Conservation (phyloP, 768 basidiomycete genomes). For the Lentinula detonsa region DNA sequence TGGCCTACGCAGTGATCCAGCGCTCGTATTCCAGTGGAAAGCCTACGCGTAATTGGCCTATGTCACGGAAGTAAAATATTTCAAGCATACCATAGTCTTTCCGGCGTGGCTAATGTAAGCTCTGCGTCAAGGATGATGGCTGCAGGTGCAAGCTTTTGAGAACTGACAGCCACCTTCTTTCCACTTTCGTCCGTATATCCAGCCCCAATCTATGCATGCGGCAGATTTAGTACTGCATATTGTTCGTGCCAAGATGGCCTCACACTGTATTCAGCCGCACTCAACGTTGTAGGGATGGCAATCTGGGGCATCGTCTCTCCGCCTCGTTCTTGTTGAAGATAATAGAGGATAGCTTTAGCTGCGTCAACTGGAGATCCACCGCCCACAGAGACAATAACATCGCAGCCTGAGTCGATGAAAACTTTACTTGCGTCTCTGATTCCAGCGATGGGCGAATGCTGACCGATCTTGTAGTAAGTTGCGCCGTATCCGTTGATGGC, state of each 20-base stretch:
- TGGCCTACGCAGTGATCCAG: constrained; percentile 74
- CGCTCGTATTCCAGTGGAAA: constrained; percentile 75
- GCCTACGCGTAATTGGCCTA: constrained; percentile 32
- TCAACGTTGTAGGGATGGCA: constrained; percentile 78
- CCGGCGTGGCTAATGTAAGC: constrained; percentile 67
- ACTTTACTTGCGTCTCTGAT: constrained; percentile 50
- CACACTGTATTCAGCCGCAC: constrained; percentile 72
- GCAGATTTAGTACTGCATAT: background rate
- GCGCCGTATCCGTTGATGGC: constrained; percentile 53
- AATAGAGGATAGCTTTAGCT: constrained; percentile 65
- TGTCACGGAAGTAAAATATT: constrained; percentile 7
- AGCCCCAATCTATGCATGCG: constrained; percentile 46
- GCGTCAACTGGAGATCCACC: constrained; percentile 82
- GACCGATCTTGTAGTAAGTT: constrained; percentile 68
- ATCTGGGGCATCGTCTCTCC: constrained; percentile 56
- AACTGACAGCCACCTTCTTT: constrained; percentile 51
- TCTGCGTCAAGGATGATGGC: constrained; percentile 77
- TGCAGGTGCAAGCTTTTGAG: constrained; percentile 56
- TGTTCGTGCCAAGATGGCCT: constrained; percentile 9
- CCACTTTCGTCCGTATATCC: constrained; percentile 71
- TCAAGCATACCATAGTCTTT: constrained; percentile 55
- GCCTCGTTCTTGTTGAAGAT: constrained; percentile 50
- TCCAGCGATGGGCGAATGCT: constrained; percentile 66
- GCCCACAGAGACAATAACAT: constrained; percentile 68
- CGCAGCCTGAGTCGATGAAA: constrained; percentile 52